These are phyloP conservation scores for Trichoderma sp. DNA, from an alignment of 2,329 filamentous ascomycete species.

Conservation along the genomic window DNA sequence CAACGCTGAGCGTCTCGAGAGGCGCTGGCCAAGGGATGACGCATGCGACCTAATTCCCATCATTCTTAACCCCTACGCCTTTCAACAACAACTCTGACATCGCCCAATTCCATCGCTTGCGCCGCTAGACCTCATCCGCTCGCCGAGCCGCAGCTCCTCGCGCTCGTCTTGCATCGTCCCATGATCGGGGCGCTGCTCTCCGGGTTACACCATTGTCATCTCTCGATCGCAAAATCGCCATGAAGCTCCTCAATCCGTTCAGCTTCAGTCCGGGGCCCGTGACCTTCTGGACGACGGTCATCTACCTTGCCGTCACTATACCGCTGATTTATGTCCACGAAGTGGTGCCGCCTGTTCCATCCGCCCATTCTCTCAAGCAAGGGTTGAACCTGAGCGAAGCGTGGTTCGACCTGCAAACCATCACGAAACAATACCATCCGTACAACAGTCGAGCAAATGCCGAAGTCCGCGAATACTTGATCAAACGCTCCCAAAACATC, in stretches of 20 bases:
- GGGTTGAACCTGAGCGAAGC: slow-evolving; percentile 82
- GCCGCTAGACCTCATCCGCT: background rate
- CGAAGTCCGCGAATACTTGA: slow-evolving; percentile 70
- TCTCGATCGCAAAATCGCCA: slow-evolving; percentile 18
- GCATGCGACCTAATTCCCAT: background rate
- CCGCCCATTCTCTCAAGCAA: slow-evolving; percentile 41
- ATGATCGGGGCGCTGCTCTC: background rate
- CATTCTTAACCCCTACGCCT: background rate
- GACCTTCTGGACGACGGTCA: slow-evolving; percentile 69
- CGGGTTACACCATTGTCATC: background rate
- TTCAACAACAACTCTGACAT: background rate
- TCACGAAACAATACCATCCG: slow-evolving; percentile 77
- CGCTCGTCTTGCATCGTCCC: background rate
- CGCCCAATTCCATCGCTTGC: background rate
- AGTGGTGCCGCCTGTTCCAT: slow-evolving; percentile 66
- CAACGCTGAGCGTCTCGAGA: slow-evolving; percentile 5
- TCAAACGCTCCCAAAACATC: slow-evolving; percentile 68
- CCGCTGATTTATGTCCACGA: slow-evolving; percentile 72
- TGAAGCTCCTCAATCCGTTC: slow-evolving; percentile 52
- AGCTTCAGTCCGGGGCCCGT: slow-evolving; percentile 80
- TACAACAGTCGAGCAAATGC: slow-evolving; percentile 88
- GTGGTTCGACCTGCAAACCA: slow-evolving; percentile 75
- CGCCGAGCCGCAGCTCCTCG: background rate
- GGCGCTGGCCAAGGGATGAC: slow-evolving; percentile 3
- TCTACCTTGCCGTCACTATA: slow-evolving; percentile 76